These are phyloP conservation scores for Echinosophora koreensis DNA, from an alignment of 306 rosid genomes.

Conservation along the genomic window DNA sequence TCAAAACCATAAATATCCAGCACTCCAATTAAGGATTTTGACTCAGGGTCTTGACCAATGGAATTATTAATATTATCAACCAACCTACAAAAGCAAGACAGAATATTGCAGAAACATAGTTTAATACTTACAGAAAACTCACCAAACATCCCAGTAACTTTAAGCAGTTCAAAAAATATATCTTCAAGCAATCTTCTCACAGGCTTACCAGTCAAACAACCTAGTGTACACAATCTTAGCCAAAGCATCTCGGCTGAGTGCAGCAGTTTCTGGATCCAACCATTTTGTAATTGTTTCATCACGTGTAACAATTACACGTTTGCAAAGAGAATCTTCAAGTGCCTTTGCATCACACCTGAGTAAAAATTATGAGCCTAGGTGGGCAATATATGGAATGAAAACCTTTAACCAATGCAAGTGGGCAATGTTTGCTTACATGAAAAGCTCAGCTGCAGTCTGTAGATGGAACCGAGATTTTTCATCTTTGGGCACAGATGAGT, in stretches of 20 bases:
- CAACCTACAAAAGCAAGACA: constrained; percentile 71
- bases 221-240: constrained; percentile 88
- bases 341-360: constrained; percentile 91
- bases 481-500: constrained; percentile 83
- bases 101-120: constrained; percentile 17
- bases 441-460: constrained; percentile 82
- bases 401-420: constrained; percentile 28
- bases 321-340: constrained; percentile 95
- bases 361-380: constrained; percentile 22
- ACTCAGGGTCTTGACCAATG: constrained; percentile 90
- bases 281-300: constrained; percentile 93
- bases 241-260: constrained; percentile 85
- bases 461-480: constrained; percentile 82
- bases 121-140: constrained; percentile 29
- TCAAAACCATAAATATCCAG: constrained; percentile 97
- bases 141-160: constrained; percentile 35
- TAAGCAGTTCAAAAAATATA: constrained; percentile 31
- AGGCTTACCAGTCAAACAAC: constrained; percentile 89
- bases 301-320: constrained; percentile 90
- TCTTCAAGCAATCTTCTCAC: constrained; percentile 30
- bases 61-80: constrained; percentile 81
- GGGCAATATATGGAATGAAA: constrained; percentile 45
- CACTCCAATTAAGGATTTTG: constrained; percentile 88
- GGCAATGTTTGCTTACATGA: constrained; percentile 61
- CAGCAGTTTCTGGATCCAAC: constrained; percentile 92